Evolutionary conservation across 805 yeast genomes (phyloP), one percentile per base, ranked within the genome.

Genomic region (Myxozyma melibiosi): DNA sequence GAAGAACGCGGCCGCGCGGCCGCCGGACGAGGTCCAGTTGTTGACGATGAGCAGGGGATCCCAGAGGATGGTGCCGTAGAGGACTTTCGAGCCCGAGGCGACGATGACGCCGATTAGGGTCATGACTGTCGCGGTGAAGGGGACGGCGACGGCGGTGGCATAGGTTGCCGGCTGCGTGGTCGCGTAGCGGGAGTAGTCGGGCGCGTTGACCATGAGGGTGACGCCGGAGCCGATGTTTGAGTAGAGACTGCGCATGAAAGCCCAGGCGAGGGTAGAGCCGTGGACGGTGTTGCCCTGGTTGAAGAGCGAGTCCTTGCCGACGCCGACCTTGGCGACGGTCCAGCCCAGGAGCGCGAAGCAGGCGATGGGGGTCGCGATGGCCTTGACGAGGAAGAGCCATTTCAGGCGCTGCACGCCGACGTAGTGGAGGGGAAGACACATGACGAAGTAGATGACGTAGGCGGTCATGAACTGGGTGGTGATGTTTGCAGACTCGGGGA

Each of bases 1-100:
- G 59, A 77, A 80, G 66, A 80, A 79, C 1, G 78, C 77, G 6
- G 77, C 84, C 27, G 80, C 81, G 53, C 84, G 73, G 14, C 76
- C 68, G 42, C 67, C 70, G 20, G 74, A 62, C 16, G 71, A 64
- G 59, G 51, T 69, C 54, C 55, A 79, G 41, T 81, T 81, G 78
- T 61, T 68, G 66, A 51, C 67, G 63, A 53, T 73, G 69, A 45
- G 77, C 70, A 42, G 74, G 3, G 84, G 84, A 59, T 74, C 73
- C 84, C 84, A 80, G 40, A 76, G 62, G 48, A 71, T 68, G 34
- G 69, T 70, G 25, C 78, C 79, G 57, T 73, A 77, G 4, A 72
- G 64, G n/a, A 70, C 71, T 25, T 70, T 58, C 27, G 77, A 69
- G 2, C 81, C 78, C 33, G 78, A 76, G 4, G 82, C 77, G 9